Evolutionary conservation across 1,284 basidiomycete genomes (phyloP).

Genomic region (Trichosporon inkin): DNA sequence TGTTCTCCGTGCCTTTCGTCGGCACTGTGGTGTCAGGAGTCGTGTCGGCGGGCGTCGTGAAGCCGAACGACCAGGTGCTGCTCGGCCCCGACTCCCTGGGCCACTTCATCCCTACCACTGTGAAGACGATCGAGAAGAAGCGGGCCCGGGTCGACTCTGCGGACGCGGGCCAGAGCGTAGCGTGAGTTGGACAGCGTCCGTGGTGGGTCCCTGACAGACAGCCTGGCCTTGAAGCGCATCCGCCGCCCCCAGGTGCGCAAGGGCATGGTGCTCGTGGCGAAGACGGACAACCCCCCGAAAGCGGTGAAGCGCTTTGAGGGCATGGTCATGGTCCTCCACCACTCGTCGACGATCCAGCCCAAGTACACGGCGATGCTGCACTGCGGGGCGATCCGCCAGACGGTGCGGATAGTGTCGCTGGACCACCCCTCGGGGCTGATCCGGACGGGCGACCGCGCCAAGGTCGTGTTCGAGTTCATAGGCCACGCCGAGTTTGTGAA

Average conservation of each 20-base stretch:
- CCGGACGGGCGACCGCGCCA: conserved; percentile 83
- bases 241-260: conserved; percentile 79
- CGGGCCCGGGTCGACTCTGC: conserved; percentile 75
- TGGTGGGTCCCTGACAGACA: conserved; percentile 17
- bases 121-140: conserved; percentile 94
- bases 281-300: conserved; percentile 70
- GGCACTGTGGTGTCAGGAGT: conserved; percentile 95
- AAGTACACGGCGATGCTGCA: conserved; percentile 68
- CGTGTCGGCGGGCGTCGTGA: conserved; percentile 69
- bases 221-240: conserved; percentile 83
- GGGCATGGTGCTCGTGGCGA: conserved; percentile 86
- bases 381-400: conserved; percentile 58
- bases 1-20: conserved; percentile 81
- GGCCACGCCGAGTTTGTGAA: conserved; percentile 85
- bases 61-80: conserved; percentile 74
- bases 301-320: conserved; percentile 42
- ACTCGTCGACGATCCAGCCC: conserved; percentile 84
- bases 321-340: conserved; percentile 56
- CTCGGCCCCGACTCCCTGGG: conserved; percentile 93
- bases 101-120: conserved; percentile 71
- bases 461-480: conserved; percentile 77
- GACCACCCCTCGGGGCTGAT: conserved; percentile 80
- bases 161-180: conserved; percentile 92
- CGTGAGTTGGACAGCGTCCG: conserved; percentile 41
- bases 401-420: conserved; percentile 81